Base-by-base conservation (phyloP, 129 eudicot genomes). In the Chrysanthemum seticuspe region DNA sequence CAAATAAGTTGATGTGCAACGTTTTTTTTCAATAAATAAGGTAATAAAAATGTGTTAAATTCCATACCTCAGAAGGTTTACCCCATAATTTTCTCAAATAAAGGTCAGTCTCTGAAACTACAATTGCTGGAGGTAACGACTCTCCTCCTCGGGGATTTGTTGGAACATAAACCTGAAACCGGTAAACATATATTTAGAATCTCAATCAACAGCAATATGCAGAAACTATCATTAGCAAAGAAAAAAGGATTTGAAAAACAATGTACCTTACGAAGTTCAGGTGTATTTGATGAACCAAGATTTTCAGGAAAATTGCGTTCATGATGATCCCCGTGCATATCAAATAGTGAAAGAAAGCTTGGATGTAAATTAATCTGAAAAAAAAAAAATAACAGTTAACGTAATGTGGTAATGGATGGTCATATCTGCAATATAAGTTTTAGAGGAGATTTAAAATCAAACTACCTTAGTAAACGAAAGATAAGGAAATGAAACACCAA, bases 51-150 rank as follows among this genome's bases (percentile, higher is more conserved):
- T 15, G 68, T 65, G 12, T 14, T 75, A n/a, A 8, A 67, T 73
- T 56, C 59, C 74, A 69, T 90, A 94, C 99, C 96, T 94, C 86
- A 48, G 87, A 86, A 31, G 99, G 99, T 47, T 86, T 87, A 77
- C 99, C 99, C 99, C 99, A 94, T 77, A 94, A 88, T 81, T 97
- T 94, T 83, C 98, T 83, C 71, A 90, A 76, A 82, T 86, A 88
- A 70, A 77, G 81, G 79, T 94, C 99, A 57, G 97, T 71, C 76
- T 94, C 97, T 19, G 97, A 21, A 65, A 90, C 99, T 73, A 94
- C 89, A 65, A 94, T 94, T 81, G 88, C 93, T 34, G 99, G 99
- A 40, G 99, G 99, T 75, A 94, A 88, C 4, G 95, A 80, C 74
- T 94, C 91, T n/a, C 96, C 97, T 70, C 98, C 98, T 25, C 90